A percentile compares a stretch with the other conserved stretches of the same genome.
Evolutionary conservation across 192 early-diverging fungal genomes (phyloP).

Genomic region (Coemansia sp.): DNA sequence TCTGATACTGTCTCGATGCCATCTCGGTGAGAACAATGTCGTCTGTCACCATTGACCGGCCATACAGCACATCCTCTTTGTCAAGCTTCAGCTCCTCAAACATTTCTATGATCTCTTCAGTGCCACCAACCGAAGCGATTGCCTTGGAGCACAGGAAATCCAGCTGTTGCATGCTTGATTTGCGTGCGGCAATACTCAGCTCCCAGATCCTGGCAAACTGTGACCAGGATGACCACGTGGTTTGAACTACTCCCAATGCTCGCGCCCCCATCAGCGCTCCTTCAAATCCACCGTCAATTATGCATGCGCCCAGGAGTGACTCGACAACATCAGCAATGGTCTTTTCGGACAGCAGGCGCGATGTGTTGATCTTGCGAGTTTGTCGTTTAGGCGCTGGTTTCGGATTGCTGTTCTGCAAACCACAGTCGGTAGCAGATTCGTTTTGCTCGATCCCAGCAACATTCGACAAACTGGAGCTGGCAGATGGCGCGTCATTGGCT

Average conservation of each 20-base stretch:
- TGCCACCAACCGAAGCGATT: not conserved
- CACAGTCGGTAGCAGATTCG: not conserved
- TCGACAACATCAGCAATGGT: conserved; percentile 85
- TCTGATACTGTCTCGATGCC: not conserved
- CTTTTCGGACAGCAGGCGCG: conserved; percentile 70
- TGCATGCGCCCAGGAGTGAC: conserved; percentile 76
- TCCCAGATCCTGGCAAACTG: conserved; percentile 29
- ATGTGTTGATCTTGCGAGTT: conserved; percentile 1
- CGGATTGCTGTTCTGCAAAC: not conserved
- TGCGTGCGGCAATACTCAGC: conserved; percentile 5
- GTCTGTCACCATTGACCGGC: not conserved
- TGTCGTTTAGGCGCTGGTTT: not conserved
- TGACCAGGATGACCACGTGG: conserved; percentile 35
- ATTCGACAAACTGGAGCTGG: not conserved
- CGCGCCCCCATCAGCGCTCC: conserved; percentile 59
- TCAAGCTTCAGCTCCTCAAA: conserved; percentile 38
- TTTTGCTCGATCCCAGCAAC: not conserved
- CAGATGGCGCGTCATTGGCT: not conserved
- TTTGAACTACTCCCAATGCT: conserved; percentile 51
- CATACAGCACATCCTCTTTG: conserved; percentile 28
- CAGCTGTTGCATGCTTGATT: conserved; percentile 21
- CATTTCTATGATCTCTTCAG: conserved; percentile 14
- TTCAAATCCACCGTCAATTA: conserved; percentile 59
- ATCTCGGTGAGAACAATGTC: not conserved
- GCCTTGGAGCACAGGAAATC: conserved; percentile 13